A percentile compares a stretch with the other conserved stretches of the same genome.
Evolutionary conservation across 768 basidiomycete genomes (phyloP).

Genomic region (Basidioascus undulatus): DNA sequence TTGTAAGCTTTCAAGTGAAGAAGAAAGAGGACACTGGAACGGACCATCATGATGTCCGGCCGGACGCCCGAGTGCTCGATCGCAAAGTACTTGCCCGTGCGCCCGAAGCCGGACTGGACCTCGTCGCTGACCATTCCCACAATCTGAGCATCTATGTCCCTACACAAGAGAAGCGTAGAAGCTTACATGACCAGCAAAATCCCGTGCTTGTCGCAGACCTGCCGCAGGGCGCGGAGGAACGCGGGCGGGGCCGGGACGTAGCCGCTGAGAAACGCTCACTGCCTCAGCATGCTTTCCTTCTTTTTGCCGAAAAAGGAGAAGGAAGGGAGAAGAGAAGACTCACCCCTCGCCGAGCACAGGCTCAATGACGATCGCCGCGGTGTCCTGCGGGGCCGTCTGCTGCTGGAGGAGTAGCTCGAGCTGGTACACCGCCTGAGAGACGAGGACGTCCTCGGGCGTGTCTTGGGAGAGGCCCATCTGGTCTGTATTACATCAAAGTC

Average conservation of each 20-base stretch:
- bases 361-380: conserved; percentile 81
- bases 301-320: not conserved
- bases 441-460: conserved; percentile 33
- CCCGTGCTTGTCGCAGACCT: conserved; percentile 63
- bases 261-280: conserved; percentile 26
- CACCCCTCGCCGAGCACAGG: conserved; percentile 89
- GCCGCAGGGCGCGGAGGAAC: conserved; percentile 55
- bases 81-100: conserved; percentile 60
- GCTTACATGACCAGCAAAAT: conserved; percentile 66
- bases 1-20: not conserved
- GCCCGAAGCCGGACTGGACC: conserved; percentile 60
- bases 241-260: conserved; percentile 67
- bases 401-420: conserved; percentile 55
- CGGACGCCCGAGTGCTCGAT: conserved; percentile 48
- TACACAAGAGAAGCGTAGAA: too few species aligned
- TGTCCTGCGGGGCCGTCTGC: conserved; percentile 59
- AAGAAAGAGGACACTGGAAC: conserved; percentile 4
- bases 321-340: too few species aligned
- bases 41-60: conserved; percentile 62
- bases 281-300: not conserved
- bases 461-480: conserved; percentile 35
- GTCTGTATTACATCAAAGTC: too few species aligned
- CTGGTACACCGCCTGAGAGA: conserved; percentile 45
- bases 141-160: conserved; percentile 29
- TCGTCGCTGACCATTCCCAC: conserved; percentile 21